Base-by-base conservation (phyloP, 176 grass and related monocot species). In the Phoenix dactylifera region DNA sequence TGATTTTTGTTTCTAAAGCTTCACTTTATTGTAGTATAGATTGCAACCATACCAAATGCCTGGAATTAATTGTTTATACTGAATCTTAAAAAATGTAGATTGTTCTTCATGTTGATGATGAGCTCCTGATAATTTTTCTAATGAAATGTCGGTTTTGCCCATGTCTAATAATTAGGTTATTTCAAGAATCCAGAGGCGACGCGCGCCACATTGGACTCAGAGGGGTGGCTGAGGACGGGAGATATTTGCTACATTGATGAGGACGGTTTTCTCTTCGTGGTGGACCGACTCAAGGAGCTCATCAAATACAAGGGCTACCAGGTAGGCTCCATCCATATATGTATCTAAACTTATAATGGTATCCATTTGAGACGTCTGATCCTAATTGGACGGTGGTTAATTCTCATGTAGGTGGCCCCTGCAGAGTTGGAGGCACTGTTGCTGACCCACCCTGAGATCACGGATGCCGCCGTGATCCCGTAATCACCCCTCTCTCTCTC, bases 231-330 rank as follows among this genome's bases (percentile, higher is more conserved):
- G 7, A 39, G 69, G 64, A 97, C 87, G 0, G 93, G 93, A 24
- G 93, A 97, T 76, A 72, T 97, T 25, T 97, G 93, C 67, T 97
- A 91, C 76, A 88, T 97, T 54, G 93, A 97, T n/a, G 84, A 88
- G 50, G 84, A 85, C 68, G 93, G 87, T 6, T 97, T 92, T 85
- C 81, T 97, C 24, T 97, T 92, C n/a, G 73, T 97, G 0, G 93
- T 97, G 5, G 93, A 88, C 52, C 74, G 93, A 28, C 84, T 97
- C 4, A 97, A 97, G 55, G 93, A 97, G 22, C 56, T 97, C 63
- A 97, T 88, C 77, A 97, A 97, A 78, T 97, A 91, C 74, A 92
- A 92, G 1, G 32, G 32, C 32, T 39, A 39, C 6, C 32, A 39
- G 32, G 32, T 39, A 1, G 1, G 32, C 7, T 12, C 32, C 32